Evolutionary conservation across 495 filamentous ascomycete genomes (phyloP), one percentile per base, ranked within the genome.

Genomic region (Neurospora tetraspora): DNA sequence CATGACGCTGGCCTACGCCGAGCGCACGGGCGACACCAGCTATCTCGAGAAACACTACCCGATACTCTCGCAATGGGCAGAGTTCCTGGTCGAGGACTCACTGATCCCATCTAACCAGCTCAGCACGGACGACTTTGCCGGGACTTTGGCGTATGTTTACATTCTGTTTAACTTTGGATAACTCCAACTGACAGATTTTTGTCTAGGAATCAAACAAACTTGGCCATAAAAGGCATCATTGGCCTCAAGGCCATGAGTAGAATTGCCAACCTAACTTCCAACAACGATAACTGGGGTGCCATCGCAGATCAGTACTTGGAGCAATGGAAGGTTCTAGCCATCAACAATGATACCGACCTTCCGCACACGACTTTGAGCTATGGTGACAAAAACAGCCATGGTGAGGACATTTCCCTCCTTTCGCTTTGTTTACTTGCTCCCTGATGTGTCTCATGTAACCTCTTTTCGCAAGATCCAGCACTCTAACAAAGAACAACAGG

Each of bases 41-140:
- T 88, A 86, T 71, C 80, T 87, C 20, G 71, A 69, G 8, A 72
- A 79, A 11, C 92, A 91, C 79, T 97, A 97, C 80, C 76, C 78
- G 11, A 86, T 95, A 8, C 92, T 94, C 85, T 91, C 88, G 73
- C 91, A 96, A 76, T 98, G 94, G 94, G 94, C 94, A 0, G 85
- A 88, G 10, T 98, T 95, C 77, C 84, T 98, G 20, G 88, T 97
- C 36, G 89, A 95, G 10, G 93, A 91, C 81, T 90, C 91, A 18
- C 82, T 97, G 69, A 88, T 93, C 76, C 94, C 94, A 5, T 88
- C 89, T 16, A 91, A 93, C 74, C 94, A 98, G 79, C 89, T 97
- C 37, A 94, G 90, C 34, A 98, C 94, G 4, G 94, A 98, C 79
- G 94, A 98, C 79, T 97, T 97, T 79, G 94, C 94, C 9, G 94